Base-by-base conservation (phyloP, 2,329 filamentous ascomycete species). In the Aureobasidium zeae region DNA sequence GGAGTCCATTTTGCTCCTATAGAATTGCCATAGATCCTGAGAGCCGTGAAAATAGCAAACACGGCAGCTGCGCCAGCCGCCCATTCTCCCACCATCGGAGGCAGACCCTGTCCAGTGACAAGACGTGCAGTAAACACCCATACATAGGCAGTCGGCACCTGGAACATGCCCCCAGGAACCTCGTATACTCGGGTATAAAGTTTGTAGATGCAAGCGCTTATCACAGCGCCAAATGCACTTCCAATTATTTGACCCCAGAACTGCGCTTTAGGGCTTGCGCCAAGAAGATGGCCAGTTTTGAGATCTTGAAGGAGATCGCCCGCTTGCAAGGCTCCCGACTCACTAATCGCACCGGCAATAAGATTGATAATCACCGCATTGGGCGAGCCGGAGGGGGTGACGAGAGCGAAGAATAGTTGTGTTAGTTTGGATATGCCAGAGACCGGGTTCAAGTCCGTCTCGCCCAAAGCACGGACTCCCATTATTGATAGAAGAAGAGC, bases 171-270 rank as follows among this genome's bases (percentile, higher is more conserved):
- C 0, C 88, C 86, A 0, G 91, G 91, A 5, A 98, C 83, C 28
- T 79, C 71, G 57, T 98, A 98, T 1, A 95, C 88, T 24, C 76
- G 80, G 2, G 87, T 89, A 57, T 98, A 98, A 11, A 96, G 69
- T 47, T 81, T 81, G 62, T 98, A 98, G 2, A 96, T 82, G 3
- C 83, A 74, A 0, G 89, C 87, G 48, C 83, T 89, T 5, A 94
- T 74, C 9, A 96, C 72, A 1, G 91, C 88, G 2, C 91, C 91
- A 2, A 85, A 79, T 0, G 85, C 81, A 25, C 83, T 86, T 4
- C 91, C 91, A 42, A 98, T 88, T 15, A 96, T 77, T 59, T 98
- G 91, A 1, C 91, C 91, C 73, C 86, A 95, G 60, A 98, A 98
- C 57, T 98, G 91, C 0, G 91, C 91, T 54, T 84, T 91, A 0